Evolutionary conservation across 805 yeast species (phyloP), one percentile per base, ranked within the genome.

Genomic region (Yamadazyma takamatsuzukensis): DNA sequence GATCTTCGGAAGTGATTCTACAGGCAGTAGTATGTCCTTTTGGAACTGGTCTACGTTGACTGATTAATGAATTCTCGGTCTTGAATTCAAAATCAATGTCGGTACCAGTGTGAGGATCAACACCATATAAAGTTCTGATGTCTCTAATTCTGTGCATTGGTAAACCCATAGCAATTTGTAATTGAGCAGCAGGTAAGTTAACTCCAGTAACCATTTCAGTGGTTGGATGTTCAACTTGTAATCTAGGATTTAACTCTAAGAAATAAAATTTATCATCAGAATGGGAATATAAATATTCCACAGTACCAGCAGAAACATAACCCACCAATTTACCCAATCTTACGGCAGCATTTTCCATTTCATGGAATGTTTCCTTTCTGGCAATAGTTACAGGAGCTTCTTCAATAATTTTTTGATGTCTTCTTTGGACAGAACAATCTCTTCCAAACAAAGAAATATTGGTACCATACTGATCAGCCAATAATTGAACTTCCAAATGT

Each of bases 201-300:
- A 93, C 97, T 46, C 98, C 98, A 15, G 95, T 83, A 36, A 88
- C 98, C 99, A 93, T 93, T 70, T 93, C 99, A 25, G 98, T 93
- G 27, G 98, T 93, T 53, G 99, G 99, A 74, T 93, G 99, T 74
- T 93, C 99, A 39, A 93, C 99, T 72, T 93, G 99, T 61, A 93
- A 74, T 74, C 99, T 85, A 53, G 99, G 98, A 61, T 93, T 93
- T 59, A 93, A 76, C 68, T 93, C 99, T 59, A 93, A 73, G 64
- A 93, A 93, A 73, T 89, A 93, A 59, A 90, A 93, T 59, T 89
- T 87, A 63, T 90, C 89, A 41, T 93, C 97, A 36, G 84, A 77
- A 59, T 88, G 93, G 17, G 96, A 87, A 60, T 93, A 93, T 49
- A 93, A 73, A 66, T 93, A 93, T 66, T 93, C 99, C 35, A 93